These are phyloP conservation scores for Cylindrotheca closterium DNA, from an alignment of 108 stramenopile species.

Conservation along the genomic window DNA sequence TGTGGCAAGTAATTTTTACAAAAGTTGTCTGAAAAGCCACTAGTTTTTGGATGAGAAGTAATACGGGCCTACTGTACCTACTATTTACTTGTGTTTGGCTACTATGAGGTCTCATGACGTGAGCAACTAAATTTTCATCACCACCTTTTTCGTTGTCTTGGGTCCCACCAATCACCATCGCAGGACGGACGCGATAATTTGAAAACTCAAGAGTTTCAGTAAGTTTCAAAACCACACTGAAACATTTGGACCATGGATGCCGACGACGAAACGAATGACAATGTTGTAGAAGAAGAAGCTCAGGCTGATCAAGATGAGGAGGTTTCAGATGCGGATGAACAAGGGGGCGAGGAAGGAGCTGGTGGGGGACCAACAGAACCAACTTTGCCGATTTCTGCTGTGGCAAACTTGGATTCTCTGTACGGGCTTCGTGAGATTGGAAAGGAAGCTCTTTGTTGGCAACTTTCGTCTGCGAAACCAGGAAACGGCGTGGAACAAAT, in stretches of 20 bases:
- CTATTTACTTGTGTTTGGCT: too few relatives aligned
- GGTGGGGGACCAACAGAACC: constrained; percentile 10
- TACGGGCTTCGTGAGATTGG: constrained; percentile 81
- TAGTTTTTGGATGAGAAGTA: too few relatives aligned
- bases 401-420: constrained; percentile 50
- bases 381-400: constrained; percentile 48
- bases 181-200: too few relatives aligned
- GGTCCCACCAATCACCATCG: too few relatives aligned
- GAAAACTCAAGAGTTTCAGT: too few relatives aligned
- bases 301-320: constrained; percentile 13
- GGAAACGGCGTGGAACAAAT: constrained; percentile 97
- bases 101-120: too few relatives aligned
- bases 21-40: too few relatives aligned
- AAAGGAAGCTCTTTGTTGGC: constrained; percentile 84
- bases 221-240: too few relatives aligned
- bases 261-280: constrained; percentile 8
- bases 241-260: constrained; percentile 8
- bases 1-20: too few relatives aligned
- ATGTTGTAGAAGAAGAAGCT: constrained; percentile 17
- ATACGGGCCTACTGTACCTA: too few relatives aligned
- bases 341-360: constrained; percentile 13
- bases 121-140: too few relatives aligned
- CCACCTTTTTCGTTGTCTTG: too few relatives aligned
- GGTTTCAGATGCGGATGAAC: constrained; percentile 23
- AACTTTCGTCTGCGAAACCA: constrained; percentile 93